Evolutionary conservation across 495 filamentous ascomycete genomes (phyloP), one percentile per base, ranked within the genome.

Genomic region (Neurospora tetraspora): DNA sequence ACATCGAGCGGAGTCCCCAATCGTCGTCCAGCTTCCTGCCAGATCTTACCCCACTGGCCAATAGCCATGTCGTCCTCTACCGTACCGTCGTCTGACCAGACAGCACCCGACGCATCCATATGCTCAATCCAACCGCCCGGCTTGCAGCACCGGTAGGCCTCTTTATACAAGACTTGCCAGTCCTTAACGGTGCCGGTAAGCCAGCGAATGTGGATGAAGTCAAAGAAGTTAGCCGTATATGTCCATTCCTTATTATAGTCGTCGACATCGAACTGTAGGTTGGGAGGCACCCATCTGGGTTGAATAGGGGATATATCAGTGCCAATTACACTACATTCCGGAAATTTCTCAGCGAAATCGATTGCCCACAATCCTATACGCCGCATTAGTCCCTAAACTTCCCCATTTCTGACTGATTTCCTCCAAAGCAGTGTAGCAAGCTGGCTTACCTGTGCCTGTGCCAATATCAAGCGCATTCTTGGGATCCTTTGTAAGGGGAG

Each of bases 291-390:
- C 81, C 83, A 83, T 39, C 75, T 70, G 1, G 85, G 84, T 73
- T 89, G 87, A 70, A 88, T 89, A 0, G 86, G 84, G 5, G 86
- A 88, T 40, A 92, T 81, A 76, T 93, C 91, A n/a, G 89, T 89
- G n/a, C 90, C 91, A 59, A 89, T 79, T 14, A 91, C 83, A 18
- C 85, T 80, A n/a, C 85, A 81, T 16, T 78, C 20, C 0, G 88
- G 88, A 79, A 82, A 85, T 5, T 82, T 74, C 74, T 91, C 88
- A 42, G 76, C 78, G 42, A 81, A 79, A 74, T 77, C 80, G 65
- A 83, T 83, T 16, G 82, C 82, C 83, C 83, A 85, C 3, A 83
- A 79, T 61, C 81, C 80, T 77, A 39, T 69, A n/a, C 7, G 1
- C 7, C 12, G 70, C 18, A 59, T 39, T 7, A 73, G 20, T 9